Base-by-base conservation (phyloP, 2,329 filamentous ascomycete species). In the Fusarium clavum region DNA sequence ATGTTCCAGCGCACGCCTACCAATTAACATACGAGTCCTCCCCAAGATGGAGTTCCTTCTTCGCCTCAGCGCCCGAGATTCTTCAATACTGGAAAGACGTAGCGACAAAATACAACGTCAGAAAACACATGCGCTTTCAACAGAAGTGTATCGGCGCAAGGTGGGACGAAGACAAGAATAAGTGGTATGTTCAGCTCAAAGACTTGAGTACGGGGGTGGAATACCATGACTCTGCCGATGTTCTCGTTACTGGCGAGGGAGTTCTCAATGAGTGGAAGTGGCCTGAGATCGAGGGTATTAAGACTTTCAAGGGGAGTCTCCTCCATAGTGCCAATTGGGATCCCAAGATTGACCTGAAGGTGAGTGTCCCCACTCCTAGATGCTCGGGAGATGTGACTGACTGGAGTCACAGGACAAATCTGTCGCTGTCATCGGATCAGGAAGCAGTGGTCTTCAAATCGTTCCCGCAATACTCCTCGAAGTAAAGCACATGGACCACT, bases 261-360 rank as follows among this genome's bases (percentile, higher is more conserved):
- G 61, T 64, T 2, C n/a, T 64, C 4, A 64, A 64, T 25, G 60
- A 64, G n/a, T 64, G 61, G 61, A 43, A 24, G 12, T 64, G 61
- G 61, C 61, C 61, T 4, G 60, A 59, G 5, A 64, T 64, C 13
- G 25, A 18, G 2, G 61, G 45, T 0, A 64, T 64, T 3, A 12
- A 30, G n/a, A 6, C 52, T 2, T 64, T 64, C 9, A 29, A 64
- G 7, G 61, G 61, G 0, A 12, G 8, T 8, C 45, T 64, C 5
- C 40, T 64, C 4, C 61, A 64, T 30, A 64, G 61, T 12, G 61
- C 60, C 1, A 64, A 64, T 1, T 64, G 61, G 61, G 61, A 64
- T 25, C 10, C 52, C 3, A 7, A 20, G 1, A 41, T 64, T 5
- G 25, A 64, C 8, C 18, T 64, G 2, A 51, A 52, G 45, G 61